Conservation (phyloP, 2,329 filamentous ascomycete species). For the Cercospora sojina region DNA sequence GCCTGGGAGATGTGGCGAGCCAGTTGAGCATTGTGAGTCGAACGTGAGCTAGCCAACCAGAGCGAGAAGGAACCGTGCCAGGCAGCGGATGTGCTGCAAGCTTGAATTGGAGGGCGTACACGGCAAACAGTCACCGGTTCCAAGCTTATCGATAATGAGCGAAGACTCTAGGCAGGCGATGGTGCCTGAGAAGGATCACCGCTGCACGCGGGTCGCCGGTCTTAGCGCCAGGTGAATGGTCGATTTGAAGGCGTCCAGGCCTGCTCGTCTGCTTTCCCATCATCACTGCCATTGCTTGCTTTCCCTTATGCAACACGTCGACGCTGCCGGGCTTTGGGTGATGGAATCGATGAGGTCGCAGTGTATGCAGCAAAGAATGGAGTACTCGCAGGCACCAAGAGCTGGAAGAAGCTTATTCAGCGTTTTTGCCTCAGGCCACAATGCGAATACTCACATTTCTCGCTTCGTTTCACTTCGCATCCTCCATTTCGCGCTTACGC, state of each 20-base stretch:
- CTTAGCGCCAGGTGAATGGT: background rate
- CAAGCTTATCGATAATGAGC: background rate
- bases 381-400: background rate
- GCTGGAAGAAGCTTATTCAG: background rate
- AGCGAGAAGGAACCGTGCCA: background rate
- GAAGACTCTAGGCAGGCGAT: slow-evolving; percentile 6
- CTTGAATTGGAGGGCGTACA: background rate
- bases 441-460: background rate
- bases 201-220: background rate
- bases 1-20: background rate
- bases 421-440: background rate
- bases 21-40: background rate
- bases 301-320: background rate
- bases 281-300: background rate
- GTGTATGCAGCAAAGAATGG: background rate
- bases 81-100: background rate
- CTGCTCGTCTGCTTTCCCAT: background rate
- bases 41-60: background rate
- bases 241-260: background rate
- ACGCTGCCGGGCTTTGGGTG: background rate
- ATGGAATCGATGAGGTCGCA: background rate
- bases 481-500: background rate
- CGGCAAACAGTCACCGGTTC: background rate
- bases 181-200: slow-evolving; percentile 9
- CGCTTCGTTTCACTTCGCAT: background rate